phyloP scores from a whole-genome alignment of 768 basidiomycete genomes.

The Rhodosporidiobolus sp. region DNA sequence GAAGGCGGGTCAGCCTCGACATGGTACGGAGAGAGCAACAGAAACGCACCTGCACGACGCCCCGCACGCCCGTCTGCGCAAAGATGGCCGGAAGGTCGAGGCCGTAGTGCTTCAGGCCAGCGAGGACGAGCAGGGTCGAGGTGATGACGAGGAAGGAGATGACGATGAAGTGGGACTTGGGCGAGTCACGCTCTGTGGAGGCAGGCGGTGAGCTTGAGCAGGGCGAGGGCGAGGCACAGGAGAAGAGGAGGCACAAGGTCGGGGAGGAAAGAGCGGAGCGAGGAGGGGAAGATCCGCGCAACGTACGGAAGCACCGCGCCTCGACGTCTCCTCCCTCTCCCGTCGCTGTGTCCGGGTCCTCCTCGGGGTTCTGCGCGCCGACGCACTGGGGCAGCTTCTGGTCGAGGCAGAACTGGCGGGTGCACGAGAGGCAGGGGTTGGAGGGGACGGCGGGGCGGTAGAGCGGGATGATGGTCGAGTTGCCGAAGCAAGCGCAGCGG shows the following conservation, averaged over 20 bases:
- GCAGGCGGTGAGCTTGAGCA: no score
- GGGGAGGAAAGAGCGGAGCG: no score
- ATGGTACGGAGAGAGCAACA: background rate
- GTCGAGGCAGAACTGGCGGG: conserved; percentile 52
- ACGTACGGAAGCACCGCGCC: conserved; percentile 53
- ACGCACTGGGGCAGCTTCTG: conserved; percentile 52
- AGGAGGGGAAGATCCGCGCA: background rate
- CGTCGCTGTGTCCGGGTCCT: conserved; percentile 51
- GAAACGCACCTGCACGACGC: conserved; percentile 5
- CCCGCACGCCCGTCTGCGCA: conserved; percentile 5
- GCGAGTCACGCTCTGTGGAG: conserved; percentile 43
- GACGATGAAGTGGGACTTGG: conserved; percentile 42
- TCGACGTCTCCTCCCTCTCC: conserved; percentile 53
- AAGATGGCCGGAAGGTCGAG: conserved; percentile 29
- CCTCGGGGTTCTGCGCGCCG: conserved; percentile 44
- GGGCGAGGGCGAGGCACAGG: background rate
- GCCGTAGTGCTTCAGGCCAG: conserved; percentile 39
- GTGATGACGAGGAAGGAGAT: conserved; percentile 43
- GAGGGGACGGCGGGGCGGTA: conserved; percentile 48
- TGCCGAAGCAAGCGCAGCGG: conserved; percentile 51
- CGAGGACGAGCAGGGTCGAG: conserved; percentile 34
- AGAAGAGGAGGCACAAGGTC: background rate
- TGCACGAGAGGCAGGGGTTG: conserved; percentile 52
- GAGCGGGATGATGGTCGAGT: conserved; percentile 51
- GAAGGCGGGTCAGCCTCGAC: background rate